Percentiles rank a stretch among this genome's conserved stretches.
These are phyloP conservation scores for Strigomonas oncopelti DNA, from an alignment of 208 protist genomes.

Conservation along the genomic window DNA sequence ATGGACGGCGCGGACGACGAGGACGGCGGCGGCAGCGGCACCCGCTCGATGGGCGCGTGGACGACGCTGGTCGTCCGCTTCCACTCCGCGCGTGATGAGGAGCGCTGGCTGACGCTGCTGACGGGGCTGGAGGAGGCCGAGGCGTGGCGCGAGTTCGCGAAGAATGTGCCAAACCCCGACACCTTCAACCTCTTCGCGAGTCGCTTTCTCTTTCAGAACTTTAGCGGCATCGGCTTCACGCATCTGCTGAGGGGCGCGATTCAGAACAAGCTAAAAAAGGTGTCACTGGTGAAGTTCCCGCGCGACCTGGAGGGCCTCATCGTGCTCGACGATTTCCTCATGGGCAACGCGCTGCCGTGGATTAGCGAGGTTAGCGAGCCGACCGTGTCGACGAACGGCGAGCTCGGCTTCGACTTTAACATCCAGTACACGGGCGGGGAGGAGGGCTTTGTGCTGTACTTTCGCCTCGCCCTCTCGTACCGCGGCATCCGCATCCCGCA, in stretches of 20 bases:
- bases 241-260: slow-evolving; percentile 46
- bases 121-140: slow-evolving; percentile 40
- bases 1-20: background rate
- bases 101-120: slow-evolving; percentile 69
- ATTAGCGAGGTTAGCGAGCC: slow-evolving; percentile 68
- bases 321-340: slow-evolving; percentile 71
- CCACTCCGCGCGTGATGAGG: slow-evolving; percentile 45
- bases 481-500: slow-evolving; percentile 76
- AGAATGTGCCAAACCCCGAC: slow-evolving; percentile 56
- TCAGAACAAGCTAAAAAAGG: slow-evolving; percentile 56
- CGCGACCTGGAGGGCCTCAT: slow-evolving; percentile 61
- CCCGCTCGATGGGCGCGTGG: slow-evolving; percentile 27
- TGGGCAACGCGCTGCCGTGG: slow-evolving; percentile 66
- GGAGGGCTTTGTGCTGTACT: slow-evolving; percentile 55
- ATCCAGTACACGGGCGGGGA: slow-evolving; percentile 71
- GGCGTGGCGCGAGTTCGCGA: slow-evolving; percentile 57
- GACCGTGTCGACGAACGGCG: slow-evolving; percentile 52
- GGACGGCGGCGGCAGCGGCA: background rate
- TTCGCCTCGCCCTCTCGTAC: slow-evolving; percentile 67
- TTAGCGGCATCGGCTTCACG: slow-evolving; percentile 42
- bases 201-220: slow-evolving; percentile 79
- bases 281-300: slow-evolving; percentile 73
- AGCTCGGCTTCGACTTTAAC: slow-evolving; percentile 84
- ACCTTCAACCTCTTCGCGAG: slow-evolving; percentile 69
- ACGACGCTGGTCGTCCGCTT: slow-evolving; percentile 56